These are phyloP conservation scores for Exserohilum rostratum DNA, from an alignment of 2,329 filamentous ascomycete species.

Conservation along the genomic window DNA sequence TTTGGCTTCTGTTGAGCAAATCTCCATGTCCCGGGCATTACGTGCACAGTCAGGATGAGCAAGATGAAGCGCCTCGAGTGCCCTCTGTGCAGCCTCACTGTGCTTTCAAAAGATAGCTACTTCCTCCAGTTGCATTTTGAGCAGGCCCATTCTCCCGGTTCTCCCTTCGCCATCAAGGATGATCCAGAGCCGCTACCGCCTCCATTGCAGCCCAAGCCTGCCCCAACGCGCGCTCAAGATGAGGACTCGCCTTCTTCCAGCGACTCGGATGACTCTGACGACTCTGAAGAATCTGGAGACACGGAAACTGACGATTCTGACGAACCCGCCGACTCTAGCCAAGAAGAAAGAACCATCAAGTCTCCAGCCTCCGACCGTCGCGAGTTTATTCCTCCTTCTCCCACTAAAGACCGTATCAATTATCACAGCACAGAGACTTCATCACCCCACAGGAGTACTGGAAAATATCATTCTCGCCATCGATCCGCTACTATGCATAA, in stretches of 20 bases:
- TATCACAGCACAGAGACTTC: conserved; percentile 51
- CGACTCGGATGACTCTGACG: conserved; percentile 14
- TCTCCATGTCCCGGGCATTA: conserved; percentile 4
- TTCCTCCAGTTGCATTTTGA: conserved; percentile 50
- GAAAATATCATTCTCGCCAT: conserved; percentile 43
- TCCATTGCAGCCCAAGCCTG: conserved; percentile 27
- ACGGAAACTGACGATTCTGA: not conserved
- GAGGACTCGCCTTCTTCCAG: conserved; percentile 36
- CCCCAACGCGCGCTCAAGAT: conserved; percentile 22
- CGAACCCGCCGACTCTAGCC: conserved; percentile 27
- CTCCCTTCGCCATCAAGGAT: conserved; percentile 45
- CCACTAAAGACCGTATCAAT: conserved; percentile 56
- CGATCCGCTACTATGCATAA: conserved; percentile 41
- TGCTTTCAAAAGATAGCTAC: conserved; percentile 38
- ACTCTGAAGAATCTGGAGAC: conserved; percentile 23
- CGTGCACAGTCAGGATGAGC: conserved; percentile 21
- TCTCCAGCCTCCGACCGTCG: conserved; percentile 53
- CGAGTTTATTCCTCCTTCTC: conserved; percentile 49
- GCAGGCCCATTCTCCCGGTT: conserved; percentile 47
- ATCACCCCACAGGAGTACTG: conserved; percentile 44
- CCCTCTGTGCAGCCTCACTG: conserved; percentile 44
- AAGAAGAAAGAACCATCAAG: conserved; percentile 39
- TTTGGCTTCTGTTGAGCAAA: conserved; percentile 1
- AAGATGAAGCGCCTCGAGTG: conserved; percentile 37
- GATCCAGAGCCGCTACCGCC: conserved; percentile 37